Evolutionary conservation across 108 stramenopile species (phyloP), one percentile per base, ranked within the genome.

Genomic region (Nitzschia sp.): DNA sequence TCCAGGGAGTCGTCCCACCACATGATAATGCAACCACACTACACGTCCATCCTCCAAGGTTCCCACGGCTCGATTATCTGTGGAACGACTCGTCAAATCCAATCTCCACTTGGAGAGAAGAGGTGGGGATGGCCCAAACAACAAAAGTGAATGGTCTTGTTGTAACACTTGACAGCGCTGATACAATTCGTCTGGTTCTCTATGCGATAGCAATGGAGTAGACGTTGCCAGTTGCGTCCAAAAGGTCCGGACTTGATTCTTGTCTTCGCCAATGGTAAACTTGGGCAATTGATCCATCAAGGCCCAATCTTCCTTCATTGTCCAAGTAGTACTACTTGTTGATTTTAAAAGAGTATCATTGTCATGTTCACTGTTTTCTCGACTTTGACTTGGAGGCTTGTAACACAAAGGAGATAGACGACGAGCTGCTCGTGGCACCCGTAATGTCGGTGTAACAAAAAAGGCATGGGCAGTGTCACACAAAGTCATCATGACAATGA

Each of bases 241-340:
- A 49, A 75, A 75, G 13, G 74, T 75, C 21, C 66, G 34, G 2
- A 26, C 34, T n/a, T n/a, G n/a, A 24, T 68, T 28, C 2, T 27
- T 32, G 3, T 13, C 31, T 23, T 46, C 31, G 25, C 59, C 60
- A 2, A 75, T 49, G 1, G 74, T 75, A 36, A 68, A 75, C 33
- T 60, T 28, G 34, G 59, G 58, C 21, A 75, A 17, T 26, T 53
- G 48, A 54, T 75, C 74, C 6, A 75, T n/a, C 46, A 75, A 27
- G 2, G 66, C 74, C 74, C 74, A 75, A 31, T 75, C 74, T 56
- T 75, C 42, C 27, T 48, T 54, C 51, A 75, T 33, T 25, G 74
- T 60, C 74, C 74, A 75, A 54, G 11, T 6, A 54, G 18, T 24
- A 54, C 21, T 23, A n/a, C 21, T 54, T 5, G 11, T 54, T 8